phyloP scores from a whole-genome alignment of 73 alveolate species.

The Paramecium pentaurelia region DNA sequence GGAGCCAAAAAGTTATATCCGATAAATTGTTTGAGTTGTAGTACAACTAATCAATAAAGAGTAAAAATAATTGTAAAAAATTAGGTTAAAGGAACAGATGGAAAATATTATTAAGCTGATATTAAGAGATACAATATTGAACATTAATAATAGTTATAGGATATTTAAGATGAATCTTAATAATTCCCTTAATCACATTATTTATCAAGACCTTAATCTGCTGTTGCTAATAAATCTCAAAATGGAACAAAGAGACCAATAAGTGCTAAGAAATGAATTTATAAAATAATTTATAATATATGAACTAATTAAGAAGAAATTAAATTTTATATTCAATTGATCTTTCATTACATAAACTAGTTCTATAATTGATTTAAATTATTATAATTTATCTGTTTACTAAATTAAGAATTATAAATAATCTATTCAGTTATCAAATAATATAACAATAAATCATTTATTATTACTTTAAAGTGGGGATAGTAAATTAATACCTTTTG shows the following conservation, averaged over 20 bases:
- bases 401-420: background rate
- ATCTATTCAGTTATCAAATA: background rate
- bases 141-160: background rate
- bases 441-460: background rate
- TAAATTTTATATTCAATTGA: too few relatives aligned
- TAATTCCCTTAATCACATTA: background rate
- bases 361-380: too few relatives aligned
- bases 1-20: conserved; percentile 49
- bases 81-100: conserved; percentile 49
- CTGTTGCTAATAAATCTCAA: background rate
- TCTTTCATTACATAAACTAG: too few relatives aligned
- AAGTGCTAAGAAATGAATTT: conserved; percentile 34
- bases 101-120: conserved; percentile 41
- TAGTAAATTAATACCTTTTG: background rate
- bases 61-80: background rate
- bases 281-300: too few relatives aligned
- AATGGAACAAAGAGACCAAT: conserved; percentile 3
- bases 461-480: background rate
- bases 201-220: conserved; percentile 38
- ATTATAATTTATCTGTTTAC: too few relatives aligned
- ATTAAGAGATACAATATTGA: background rate
- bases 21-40: conserved; percentile 49
- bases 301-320: background rate
- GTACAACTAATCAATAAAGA: background rate
- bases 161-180: background rate